These are phyloP conservation scores for Cichorium intybus DNA, from an alignment of 140 eudicot species.

Conservation along the genomic window DNA sequence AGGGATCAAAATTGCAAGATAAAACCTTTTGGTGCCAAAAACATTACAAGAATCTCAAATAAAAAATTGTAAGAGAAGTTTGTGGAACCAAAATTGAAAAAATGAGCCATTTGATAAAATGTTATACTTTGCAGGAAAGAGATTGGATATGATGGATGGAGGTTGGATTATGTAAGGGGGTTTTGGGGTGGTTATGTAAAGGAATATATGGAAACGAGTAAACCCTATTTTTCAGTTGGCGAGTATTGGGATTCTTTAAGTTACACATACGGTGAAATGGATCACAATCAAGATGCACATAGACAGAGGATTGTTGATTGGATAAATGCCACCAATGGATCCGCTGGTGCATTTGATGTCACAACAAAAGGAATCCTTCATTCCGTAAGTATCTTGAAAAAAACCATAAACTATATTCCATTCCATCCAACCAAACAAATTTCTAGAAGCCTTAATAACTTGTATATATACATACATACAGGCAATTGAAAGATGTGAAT, in stretches of 20 bases:
- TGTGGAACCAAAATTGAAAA: not conserved
- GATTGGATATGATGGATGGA: slow-evolving; percentile 99
- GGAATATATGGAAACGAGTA: slow-evolving; percentile 83
- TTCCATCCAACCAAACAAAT: too few relatives aligned
- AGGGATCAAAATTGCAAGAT: too few relatives aligned
- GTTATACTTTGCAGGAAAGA: slow-evolving; percentile 56
- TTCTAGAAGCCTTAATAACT: not conserved
- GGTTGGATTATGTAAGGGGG: slow-evolving; percentile 92
- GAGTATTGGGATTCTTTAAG: slow-evolving; percentile 99
- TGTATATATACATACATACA: slow-evolving; percentile 7
- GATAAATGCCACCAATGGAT: slow-evolving; percentile 88
- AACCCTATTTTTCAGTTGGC: slow-evolving; percentile 91
- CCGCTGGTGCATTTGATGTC: slow-evolving; percentile 99
- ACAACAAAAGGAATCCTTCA: slow-evolving; percentile 98
- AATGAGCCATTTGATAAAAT: too few relatives aligned
- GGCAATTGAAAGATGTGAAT: slow-evolving; percentile 94
- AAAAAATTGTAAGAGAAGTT: too few relatives aligned
- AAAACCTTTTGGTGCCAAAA: not conserved
- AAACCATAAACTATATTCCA: not conserved
- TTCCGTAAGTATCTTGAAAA: slow-evolving; percentile 46
- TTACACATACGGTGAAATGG: slow-evolving; percentile 96
- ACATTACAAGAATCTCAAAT: too few relatives aligned
- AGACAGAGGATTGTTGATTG: slow-evolving; percentile 93
- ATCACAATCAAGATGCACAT: slow-evolving; percentile 94
- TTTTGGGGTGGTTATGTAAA: slow-evolving; percentile 99